phyloP scores from a whole-genome alignment of 257 asterid species.

The Scutellaria galericulata region DNA sequence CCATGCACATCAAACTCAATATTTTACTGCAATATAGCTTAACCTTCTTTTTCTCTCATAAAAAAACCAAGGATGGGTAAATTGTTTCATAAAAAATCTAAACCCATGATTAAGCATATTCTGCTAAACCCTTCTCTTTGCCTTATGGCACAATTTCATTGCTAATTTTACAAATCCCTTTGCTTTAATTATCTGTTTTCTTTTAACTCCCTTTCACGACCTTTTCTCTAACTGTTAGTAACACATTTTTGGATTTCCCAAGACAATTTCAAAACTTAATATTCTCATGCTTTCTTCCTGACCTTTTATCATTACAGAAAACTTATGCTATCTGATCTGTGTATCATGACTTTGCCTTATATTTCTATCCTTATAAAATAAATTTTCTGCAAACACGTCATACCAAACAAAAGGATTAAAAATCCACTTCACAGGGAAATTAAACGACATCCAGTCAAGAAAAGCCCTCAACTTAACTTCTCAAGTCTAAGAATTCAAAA shows the following conservation, averaged over 20 bases:
- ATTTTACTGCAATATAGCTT: not conserved
- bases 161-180: not conserved
- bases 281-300: too few relatives aligned
- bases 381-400: not conserved
- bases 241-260: not conserved
- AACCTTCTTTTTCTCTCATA: not conserved
- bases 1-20: not conserved
- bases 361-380: not conserved
- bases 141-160: not conserved
- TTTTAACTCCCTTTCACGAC: not conserved
- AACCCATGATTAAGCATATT: not conserved
- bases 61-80: not conserved
- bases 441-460: not conserved
- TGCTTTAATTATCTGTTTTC: not conserved
- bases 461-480: constrained; percentile 12
- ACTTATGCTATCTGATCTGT: constrained; percentile 6
- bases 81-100: not conserved
- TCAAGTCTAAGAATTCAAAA: constrained; percentile 11
- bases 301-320: not conserved
- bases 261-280: constrained; percentile 4
- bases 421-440: not conserved
- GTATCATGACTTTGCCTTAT: not conserved
- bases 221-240: not conserved
- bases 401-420: constrained; percentile 11
- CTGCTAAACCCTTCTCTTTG: not conserved